Evolutionary conservation across 805 yeast genomes (phyloP), one percentile per base, ranked within the genome.

Genomic region (Ogataea siamensis): DNA sequence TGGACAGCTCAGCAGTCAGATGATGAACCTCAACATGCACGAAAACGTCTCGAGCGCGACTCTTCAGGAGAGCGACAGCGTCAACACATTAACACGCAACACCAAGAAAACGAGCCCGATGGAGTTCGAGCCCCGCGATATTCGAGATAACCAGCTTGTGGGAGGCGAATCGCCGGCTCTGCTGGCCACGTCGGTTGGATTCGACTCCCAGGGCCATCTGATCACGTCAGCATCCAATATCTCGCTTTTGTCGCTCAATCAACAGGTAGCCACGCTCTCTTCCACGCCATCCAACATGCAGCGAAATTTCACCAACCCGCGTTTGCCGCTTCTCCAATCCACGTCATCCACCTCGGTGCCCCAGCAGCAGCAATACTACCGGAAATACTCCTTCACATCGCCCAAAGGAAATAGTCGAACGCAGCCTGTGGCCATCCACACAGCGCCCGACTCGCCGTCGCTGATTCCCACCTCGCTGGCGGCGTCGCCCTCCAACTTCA

Each of bases 401-500:
- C 53, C 55, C 24, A 37, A 37, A 26, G 17, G 16, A 7, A 9
- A 26, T n/a, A 21, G 21, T 10, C 20, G 20, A 25, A 39, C 43
- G 4, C 34, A 37, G 24, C 39, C 41, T 7, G 29, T 39, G 35
- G 31, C 43, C 18, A 38, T 34, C 40, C 20, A 32, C 23, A 8
- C 40, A 17, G 53, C 57, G 8, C 80, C 81, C 0, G 78, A 71
- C 36, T 73, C 79, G 1, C 81, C 81, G 0, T 63, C 64, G 37
- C 58, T 76, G 36, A 70, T 62, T 29, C 80, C 82, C 2, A 66
- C 71, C 0, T 73, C 78, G 4, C 33, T 75, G 11, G 71, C 73
- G 2, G 78, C 76, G 5, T 73, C 79, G 0, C 82, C 82, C 1
- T 73, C 80, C 4, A 55, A 74, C 33, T 74, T 76, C 44, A 70